Conservation (phyloP, 2,329 filamentous ascomycete genomes). For the Colletotrichum noveboracense region DNA sequence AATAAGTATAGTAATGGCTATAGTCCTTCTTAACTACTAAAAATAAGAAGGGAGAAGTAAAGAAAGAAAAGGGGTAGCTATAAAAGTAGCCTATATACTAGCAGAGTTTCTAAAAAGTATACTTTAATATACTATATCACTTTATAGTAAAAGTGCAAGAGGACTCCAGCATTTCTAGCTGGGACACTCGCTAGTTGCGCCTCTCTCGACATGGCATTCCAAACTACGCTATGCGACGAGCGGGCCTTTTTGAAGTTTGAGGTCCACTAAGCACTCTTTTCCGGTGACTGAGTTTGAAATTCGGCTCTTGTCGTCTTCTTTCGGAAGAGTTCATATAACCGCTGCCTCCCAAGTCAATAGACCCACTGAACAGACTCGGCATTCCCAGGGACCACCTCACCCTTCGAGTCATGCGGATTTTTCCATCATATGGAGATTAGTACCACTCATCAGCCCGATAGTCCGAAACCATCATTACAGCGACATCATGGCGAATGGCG, state of each 20-base stretch:
- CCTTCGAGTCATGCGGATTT: neutral
- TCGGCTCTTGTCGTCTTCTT: neutral
- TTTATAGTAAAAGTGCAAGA: too few relatives aligned
- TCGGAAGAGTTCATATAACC: neutral
- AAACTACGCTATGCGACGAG: neutral
- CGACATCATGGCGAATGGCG: neutral
- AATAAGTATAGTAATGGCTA: too few relatives aligned
- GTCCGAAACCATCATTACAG: neutral
- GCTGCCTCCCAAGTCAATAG: neutral
- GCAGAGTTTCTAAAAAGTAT: too few relatives aligned
- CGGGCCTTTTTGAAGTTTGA: neutral
- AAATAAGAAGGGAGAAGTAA: too few relatives aligned
- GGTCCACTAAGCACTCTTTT: neutral
- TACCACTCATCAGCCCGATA: neutral
- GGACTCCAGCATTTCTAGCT: neutral
- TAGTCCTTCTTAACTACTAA: too few relatives aligned
- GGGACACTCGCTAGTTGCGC: neutral
- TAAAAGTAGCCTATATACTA: too few relatives aligned
- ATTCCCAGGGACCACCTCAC: neutral
- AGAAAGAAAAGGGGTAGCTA: too few relatives aligned
- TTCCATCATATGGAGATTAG: neutral
- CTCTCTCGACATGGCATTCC: neutral
- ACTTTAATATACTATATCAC: too few relatives aligned
- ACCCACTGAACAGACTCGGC: neutral
- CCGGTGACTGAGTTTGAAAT: neutral